Percentiles rank a stretch among this genome's conserved stretches.
Evolutionary conservation across 2,329 filamentous ascomycete genomes (phyloP).

Genomic region (Fusarium sp.): DNA sequence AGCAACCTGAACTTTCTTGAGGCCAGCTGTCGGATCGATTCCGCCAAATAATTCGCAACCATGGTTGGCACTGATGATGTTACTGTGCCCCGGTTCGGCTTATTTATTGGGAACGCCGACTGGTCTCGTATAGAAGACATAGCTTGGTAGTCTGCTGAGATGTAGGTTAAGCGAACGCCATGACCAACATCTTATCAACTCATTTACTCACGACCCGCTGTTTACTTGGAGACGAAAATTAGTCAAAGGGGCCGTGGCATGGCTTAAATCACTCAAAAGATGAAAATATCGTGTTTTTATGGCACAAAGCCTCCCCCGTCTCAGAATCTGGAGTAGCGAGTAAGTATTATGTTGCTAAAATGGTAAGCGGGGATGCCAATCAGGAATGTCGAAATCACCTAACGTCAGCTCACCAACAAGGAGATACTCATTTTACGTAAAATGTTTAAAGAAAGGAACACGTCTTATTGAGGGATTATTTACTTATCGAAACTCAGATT

Average conservation of each 20-base stretch:
- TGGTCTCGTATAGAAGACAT: too few species aligned
- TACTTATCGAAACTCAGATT: neutral
- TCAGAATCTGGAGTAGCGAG: neutral
- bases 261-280: neutral
- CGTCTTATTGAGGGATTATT: neutral
- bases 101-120: too few species aligned
- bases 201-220: neutral
- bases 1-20: too few species aligned
- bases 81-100: neutral
- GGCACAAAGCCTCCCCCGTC: neutral
- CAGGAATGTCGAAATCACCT: neutral
- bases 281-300: neutral
- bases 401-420: neutral
- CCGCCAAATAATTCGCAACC: neutral
- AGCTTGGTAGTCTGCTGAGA: neutral
- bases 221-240: neutral
- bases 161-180: neutral
- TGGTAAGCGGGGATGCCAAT: neutral
- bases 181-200: neutral
- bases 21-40: neutral
- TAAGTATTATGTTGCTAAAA: accelerated
- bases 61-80: neutral
- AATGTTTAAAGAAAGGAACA: neutral
- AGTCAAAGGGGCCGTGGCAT: neutral
- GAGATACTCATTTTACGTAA: neutral